Evolutionary conservation across 768 basidiomycete species (phyloP), one percentile per base, ranked within the genome.

Genomic region (Mycena olivaceomarginata): DNA sequence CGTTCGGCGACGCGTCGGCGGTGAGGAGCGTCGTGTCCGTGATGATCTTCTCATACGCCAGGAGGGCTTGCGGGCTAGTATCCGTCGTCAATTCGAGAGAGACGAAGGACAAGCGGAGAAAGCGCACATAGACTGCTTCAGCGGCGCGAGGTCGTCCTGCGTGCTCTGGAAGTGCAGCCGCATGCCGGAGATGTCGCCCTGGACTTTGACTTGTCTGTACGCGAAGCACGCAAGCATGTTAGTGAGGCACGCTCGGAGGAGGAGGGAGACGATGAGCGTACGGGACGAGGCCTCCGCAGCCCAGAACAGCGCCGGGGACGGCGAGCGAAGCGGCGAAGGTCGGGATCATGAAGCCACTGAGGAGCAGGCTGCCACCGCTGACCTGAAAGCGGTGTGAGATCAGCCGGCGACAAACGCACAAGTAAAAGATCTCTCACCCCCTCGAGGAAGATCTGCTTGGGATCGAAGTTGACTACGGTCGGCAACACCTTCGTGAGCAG

Each of bases 331-430:
- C 82, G 13, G 77, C 83, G 62, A 83, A 84, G 0, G 77, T 46
- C 0, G 80, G 83, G n/a, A 83, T 72, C 78, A 79, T 81, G 76
- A 83, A 83, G 39, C 82, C 83, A 72, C 81, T 81, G 65, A 84
- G 65, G 46, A 84, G 53, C n/a, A 84, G 73, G 18, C 81, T 79
- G 4, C 83, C 82, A 7, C 83, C 83, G 76, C 83, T 84, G 9
- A 74, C 73, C 66, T 74, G 59, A n/a, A 68, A 43, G 5, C 15
- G 4, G 22, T 43, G 59, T 67, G 20, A 73, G 64, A 45, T 25
- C 18, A 22, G 11, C 22, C 3, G 7, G 12, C 18, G 53, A 45
- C n/a, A 25, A 22, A 67, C 41, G 39, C 5, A 46, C 12, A 10
- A 39, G 31, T 41, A 51, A 1, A 22, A 3, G 31, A 31, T 31